Conservation (phyloP, 805 yeast species). For the Huiozyma naganishii region DNA sequence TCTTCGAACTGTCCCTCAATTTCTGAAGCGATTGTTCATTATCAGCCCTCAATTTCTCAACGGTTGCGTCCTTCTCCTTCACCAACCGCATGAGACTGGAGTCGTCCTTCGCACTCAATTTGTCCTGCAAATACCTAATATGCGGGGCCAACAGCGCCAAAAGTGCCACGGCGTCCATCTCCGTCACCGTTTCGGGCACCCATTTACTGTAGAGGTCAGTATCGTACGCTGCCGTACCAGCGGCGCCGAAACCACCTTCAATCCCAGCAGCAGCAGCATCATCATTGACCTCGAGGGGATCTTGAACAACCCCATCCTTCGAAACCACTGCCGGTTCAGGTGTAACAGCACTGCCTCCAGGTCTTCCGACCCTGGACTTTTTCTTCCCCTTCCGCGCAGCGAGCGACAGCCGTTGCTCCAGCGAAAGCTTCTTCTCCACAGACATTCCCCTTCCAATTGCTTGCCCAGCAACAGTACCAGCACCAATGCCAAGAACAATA, state of each 20-base stretch:
- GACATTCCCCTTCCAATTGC: constrained; percentile 2
- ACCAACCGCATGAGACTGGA: constrained; percentile 15
- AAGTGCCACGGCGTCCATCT: neutral
- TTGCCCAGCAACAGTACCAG: neutral
- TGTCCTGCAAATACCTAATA: neutral
- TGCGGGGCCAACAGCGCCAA: constrained; percentile 7
- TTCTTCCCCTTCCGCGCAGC: constrained; percentile 49
- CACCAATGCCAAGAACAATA: too few species aligned
- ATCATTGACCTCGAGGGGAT: neutral
- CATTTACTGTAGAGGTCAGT: neutral
- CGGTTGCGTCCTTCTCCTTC: constrained; percentile 35
- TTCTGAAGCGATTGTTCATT: neutral
- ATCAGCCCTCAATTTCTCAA: neutral
- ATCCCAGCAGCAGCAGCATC: neutral
- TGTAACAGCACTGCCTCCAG: neutral
- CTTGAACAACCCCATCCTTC: too few species aligned
- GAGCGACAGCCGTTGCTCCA: constrained; percentile 75
- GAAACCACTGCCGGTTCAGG: neutral
- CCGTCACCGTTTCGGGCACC: neutral
- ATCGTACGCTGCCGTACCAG: neutral
- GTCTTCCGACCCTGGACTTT: constrained; percentile 12
- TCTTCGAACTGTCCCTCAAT: neutral
- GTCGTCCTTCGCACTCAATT: constrained; percentile 4
- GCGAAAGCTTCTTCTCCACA: constrained; percentile 46
- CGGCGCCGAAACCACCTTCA: neutral